Base-by-base conservation (phyloP, 2,329 filamentous ascomycete genomes). In the Mycosphaerella arachidis region DNA sequence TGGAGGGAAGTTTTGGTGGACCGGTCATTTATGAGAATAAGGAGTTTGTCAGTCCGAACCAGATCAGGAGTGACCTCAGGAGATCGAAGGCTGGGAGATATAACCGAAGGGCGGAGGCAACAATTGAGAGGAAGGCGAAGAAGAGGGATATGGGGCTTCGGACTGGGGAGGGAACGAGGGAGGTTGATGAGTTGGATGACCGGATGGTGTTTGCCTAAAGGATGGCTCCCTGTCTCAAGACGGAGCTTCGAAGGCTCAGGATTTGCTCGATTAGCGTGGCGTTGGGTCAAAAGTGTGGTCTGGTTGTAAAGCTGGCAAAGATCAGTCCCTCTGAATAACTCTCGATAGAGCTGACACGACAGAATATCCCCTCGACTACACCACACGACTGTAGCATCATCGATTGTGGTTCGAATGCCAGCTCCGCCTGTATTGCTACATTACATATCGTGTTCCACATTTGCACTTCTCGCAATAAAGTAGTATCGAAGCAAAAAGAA, bases 1-100 rank as follows among this genome's bases (percentile, higher is more conserved):
- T 96, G 68, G 94, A 99, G 74, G 92, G 91, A 48, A 92, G 90
- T 62, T 97, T 99, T 69, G 93, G 93, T 56, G 94, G 94, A 0
- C 93, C 94, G 3, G 91, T 97, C 66, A 95, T 99, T 72, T 99
- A 96, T 78, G 91, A 97, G 81, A 97, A 97, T 80, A 94, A 91
- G 82, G 89, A 96, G 75, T 99, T 96, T 70, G 90, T 99, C 56
- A 94, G 89, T 67, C 94, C 94, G 9, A 99, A 99, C 84, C 70
- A 97, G 77, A 86, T 97, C 65, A 84, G 94, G 66, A 82, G 91
- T 45, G 94, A 97, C 65, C 76, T 96, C 67, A 82, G 91, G 68
- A 81, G 85, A 76, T 81, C 84, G 67, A 92, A 91, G 80, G 91
- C 92, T 0, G 84, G 85, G 53, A 86, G 86, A 67, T 93, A 95